Base-by-base conservation (phyloP, 441 rosid genomes). In the Omphalea diandra region DNA sequence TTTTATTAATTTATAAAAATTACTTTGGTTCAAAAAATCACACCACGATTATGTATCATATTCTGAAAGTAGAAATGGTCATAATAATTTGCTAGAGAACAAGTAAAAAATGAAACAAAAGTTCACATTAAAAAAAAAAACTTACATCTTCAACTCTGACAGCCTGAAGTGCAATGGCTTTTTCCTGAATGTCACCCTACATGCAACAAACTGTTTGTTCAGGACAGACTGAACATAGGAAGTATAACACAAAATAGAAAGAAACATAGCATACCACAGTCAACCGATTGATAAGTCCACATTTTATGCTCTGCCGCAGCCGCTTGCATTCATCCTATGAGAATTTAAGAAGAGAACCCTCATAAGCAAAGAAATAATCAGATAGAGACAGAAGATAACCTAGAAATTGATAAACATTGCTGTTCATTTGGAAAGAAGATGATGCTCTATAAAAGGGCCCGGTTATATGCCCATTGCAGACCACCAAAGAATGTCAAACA, bases 251-350 rank as follows among this genome's bases (percentile, higher is more conserved):
- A 59, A 14, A 54, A 73, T 15, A 60, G 47, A 46, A 61, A 69
- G 54, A 60, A 60, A 63, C 47, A 65, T 61, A 50, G 54, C 73
- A 84, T 86, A 95, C 98, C 97, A 95, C 93, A 49, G 93, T 87
- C 79, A 95, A 75, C 67, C 93, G 86, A 74, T 82, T 85, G 79
- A 92, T 88, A 64, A 95, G 86, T 74, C 97, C 96, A 77, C 96
- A 92, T 75, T 89, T 95, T 71, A 94, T 95, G 88, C 99, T 92
- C 79, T 94, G 99, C 65, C 95, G 93, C 46, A 94, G 83, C 35
- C 99, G 96, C 76, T 89, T 92, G 84, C 97, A 92, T 87, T 95
- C 99, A 79, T 95, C 99, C 99, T 95, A 77, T 74, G 40, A 84
- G 44, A 81, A 56, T 32, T 74, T 40, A 33, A 59, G 53, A 57